Evolutionary conservation across 176 grass and related monocot genomes (phyloP), one percentile per base, ranked within the genome.

Genomic region (Juncus effusus): DNA sequence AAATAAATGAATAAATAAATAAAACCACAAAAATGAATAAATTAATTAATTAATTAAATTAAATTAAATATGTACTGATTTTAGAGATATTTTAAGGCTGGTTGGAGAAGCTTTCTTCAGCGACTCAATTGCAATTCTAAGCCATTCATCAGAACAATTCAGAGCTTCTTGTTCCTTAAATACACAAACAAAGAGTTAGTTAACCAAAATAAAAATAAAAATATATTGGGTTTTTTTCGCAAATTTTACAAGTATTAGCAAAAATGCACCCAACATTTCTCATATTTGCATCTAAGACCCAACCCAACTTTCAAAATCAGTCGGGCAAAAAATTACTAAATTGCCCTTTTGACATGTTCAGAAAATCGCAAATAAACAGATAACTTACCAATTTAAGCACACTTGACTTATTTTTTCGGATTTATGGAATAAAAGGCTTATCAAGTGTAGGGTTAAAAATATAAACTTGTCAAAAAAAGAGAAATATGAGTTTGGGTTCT

Each of bases 51-150:
- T 19, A 40, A 45, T 50, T 14, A 61, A 57, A 73, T 56, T 12
- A 42, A 74, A 70, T 65, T 42, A 75, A 54, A 63, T 4, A 63
- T 42, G 63, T 91, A 96, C 87, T 71, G 87, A 85, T 86, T 67
- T 88, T 7, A 96, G 82, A 56, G 87, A 88, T 52, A 96, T 89
- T 79, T 93, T 89, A 40, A 99, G 80, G 69, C 94, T 92, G 38
- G 82, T 86, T 52, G 94, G 88, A 68, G 94, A 99, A 62, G 88
- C 85, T 68, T 84, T 93, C 74, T 66, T 91, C 63, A 92, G 60
- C 6, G 88, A 86, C 49, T 87, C 75, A 57, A 93, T 86, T 75
- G 83, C 77, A 38, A 60, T 57, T 62, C 42, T 47, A 79, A 87
- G 16, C 88, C 83, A 93, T 65, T 86, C 83, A 68, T 82, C 78